Conservation (phyloP, 2,329 filamentous ascomycete species). For the Bipolaris sorokiniana region DNA sequence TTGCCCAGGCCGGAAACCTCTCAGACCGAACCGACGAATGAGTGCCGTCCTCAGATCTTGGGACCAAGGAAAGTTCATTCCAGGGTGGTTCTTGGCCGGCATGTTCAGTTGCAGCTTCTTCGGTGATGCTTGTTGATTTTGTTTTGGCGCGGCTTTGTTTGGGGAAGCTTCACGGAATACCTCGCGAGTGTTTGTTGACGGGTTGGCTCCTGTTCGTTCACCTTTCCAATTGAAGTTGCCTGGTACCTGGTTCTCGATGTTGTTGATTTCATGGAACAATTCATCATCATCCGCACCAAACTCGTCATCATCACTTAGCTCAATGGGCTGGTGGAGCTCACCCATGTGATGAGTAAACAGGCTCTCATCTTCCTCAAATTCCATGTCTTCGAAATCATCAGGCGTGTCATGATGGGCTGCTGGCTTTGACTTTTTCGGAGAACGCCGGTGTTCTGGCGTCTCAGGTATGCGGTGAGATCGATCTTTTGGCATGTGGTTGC, state of each 20-base stretch:
- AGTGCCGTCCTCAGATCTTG: conserved; percentile 80
- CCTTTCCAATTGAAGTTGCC: conserved; percentile 39
- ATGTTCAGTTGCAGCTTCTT: conserved; percentile 36
- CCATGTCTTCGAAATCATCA: conserved; percentile 34
- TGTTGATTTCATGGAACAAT: conserved; percentile 50
- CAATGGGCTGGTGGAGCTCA: conserved; percentile 14
- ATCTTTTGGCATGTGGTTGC: conserved; percentile 14
- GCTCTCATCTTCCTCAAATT: conserved; percentile 33
- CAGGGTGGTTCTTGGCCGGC: conserved; percentile 50
- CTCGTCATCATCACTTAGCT: conserved; percentile 20
- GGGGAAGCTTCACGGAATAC: conserved; percentile 43
- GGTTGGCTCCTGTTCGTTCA: conserved; percentile 25
- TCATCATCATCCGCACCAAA: conserved; percentile 41
- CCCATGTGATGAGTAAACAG: conserved; percentile 23
- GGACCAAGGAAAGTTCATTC: conserved; percentile 71
- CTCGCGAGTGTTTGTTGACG: conserved; percentile 22
- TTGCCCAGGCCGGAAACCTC: conserved; percentile 88
- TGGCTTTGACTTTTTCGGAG: conserved; percentile 15
- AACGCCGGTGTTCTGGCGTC: conserved; percentile 29
- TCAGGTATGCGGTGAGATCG: conserved; percentile 30
- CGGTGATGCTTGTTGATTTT: conserved; percentile 30
- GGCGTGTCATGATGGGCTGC: conserved; percentile 11
- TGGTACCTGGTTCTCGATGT: conserved; percentile 50
- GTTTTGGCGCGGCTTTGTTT: conserved; percentile 27
- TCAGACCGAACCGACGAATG: conserved; percentile 81